phyloP scores from a whole-genome alignment of 2,329 filamentous ascomycete genomes.

The Monosporascus sp. region DNA sequence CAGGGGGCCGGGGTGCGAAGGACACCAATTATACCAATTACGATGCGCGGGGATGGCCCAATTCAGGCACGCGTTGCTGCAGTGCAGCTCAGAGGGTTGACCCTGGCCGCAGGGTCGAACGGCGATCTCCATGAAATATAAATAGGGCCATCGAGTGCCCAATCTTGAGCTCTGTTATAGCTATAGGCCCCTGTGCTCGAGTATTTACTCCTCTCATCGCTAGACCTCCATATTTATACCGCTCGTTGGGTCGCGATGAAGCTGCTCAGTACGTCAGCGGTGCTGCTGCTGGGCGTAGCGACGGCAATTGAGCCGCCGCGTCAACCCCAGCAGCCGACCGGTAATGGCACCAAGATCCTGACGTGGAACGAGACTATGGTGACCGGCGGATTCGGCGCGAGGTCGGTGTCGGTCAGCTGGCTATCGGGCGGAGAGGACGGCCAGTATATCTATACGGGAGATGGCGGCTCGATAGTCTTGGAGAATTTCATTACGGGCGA shows the following conservation, averaged over 20 bases:
- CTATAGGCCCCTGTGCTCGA: neutral
- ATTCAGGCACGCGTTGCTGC: neutral
- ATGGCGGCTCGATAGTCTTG: conserved; percentile 50
- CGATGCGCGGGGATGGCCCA: neutral
- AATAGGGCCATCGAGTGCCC: neutral
- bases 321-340: conserved; percentile 47
- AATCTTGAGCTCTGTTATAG: neutral
- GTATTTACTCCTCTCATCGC: neutral
- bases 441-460: conserved; percentile 49
- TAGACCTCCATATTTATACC: neutral
- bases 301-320: conserved; percentile 44
- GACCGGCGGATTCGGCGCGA: conserved; percentile 37
- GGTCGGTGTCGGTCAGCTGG: conserved; percentile 49
- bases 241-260: conserved; percentile 10
- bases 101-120: neutral
- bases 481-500: conserved; percentile 56
- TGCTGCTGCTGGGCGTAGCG: conserved; percentile 12
- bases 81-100: neutral
- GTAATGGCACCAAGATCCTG: conserved; percentile 50
- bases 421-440: conserved; percentile 54
- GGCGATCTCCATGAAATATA: neutral
- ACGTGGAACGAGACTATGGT: conserved; percentile 56
- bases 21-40: neutral
- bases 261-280: conserved; percentile 3
- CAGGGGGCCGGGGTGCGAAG: neutral